Conservation (phyloP, 768 basidiomycete species). For the Termitomyces eurrhizus region DNA sequence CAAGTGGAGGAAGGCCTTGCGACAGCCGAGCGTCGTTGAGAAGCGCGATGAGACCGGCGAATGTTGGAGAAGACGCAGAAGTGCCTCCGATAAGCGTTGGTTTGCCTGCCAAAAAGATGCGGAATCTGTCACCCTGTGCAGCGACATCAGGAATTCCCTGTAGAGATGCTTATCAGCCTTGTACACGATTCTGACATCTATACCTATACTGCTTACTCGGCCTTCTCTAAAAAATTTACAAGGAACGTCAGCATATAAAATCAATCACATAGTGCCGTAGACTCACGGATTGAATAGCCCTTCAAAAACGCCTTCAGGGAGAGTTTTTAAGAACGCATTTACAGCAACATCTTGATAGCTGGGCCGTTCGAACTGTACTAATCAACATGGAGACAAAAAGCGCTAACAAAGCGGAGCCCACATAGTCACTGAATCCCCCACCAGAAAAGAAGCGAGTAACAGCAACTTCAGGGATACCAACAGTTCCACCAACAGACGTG, state of each 20-base stretch:
- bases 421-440: conserved; percentile 71
- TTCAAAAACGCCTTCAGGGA: conserved; percentile 38
- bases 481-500: conserved; percentile 66
- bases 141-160: conserved; percentile 64
- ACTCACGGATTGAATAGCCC: conserved; percentile 54
- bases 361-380: conserved; percentile 18
- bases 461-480: conserved; percentile 50
- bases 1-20: conserved; percentile 41
- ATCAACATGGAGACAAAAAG: neutral
- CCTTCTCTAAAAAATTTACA: conserved; percentile 32
- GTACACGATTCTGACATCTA: neutral
- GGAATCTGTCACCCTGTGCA: conserved; percentile 49
- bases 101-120: conserved; percentile 39
- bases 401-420: conserved; percentile 22
- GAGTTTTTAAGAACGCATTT: conserved; percentile 29
- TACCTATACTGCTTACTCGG: conserved; percentile 34
- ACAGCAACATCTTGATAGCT: conserved; percentile 43
- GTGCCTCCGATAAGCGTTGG: conserved; percentile 48
- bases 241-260: neutral
- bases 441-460: conserved; percentile 54
- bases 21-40: conserved; percentile 55
- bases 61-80: conserved; percentile 57
- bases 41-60: conserved; percentile 57
- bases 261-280: neutral
- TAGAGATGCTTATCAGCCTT: neutral